Conservation (phyloP, 2,329 filamentous ascomycete species). For the Aspergillus jensenii region DNA sequence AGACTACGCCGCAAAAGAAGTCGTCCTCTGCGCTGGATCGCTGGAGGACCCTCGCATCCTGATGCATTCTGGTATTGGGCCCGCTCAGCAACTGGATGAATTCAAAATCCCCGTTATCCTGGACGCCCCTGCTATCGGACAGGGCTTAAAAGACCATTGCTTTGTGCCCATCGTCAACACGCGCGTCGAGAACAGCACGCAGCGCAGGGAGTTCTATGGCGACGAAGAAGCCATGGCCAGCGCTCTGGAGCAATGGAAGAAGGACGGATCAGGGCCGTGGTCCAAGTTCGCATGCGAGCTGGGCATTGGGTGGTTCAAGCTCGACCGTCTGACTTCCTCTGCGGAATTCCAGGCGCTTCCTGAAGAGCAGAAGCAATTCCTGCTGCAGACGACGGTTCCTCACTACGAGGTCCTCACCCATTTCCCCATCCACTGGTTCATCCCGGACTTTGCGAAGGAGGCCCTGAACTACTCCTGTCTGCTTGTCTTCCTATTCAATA, state of each 20-base stretch:
- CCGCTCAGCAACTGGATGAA: slow-evolving; percentile 39
- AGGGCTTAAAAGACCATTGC: slow-evolving; percentile 48
- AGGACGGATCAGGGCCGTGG: slow-evolving; percentile 41
- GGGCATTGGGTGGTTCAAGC: too few relatives aligned
- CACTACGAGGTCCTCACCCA: too few relatives aligned
- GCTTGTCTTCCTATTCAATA: too few relatives aligned
- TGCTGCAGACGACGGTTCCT: too few relatives aligned
- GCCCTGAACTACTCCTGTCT: too few relatives aligned
- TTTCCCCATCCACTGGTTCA: too few relatives aligned
- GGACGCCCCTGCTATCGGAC: slow-evolving; percentile 44
- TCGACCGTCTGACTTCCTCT: too few relatives aligned
- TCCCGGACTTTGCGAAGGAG: too few relatives aligned
- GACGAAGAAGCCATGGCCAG: slow-evolving; percentile 42
- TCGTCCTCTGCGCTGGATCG: slow-evolving; percentile 42
- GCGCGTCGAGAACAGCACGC: too few relatives aligned
- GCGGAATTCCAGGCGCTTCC: too few relatives aligned
- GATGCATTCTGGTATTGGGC: slow-evolving; percentile 52
- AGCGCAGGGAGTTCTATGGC: slow-evolving; percentile 44
- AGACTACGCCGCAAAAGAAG: slow-evolving; percentile 38
- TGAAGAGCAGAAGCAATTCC: too few relatives aligned
- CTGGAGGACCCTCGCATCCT: slow-evolving; percentile 44
- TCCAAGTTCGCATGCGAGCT: slow-evolving; percentile 3
- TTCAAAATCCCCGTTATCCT: slow-evolving; percentile 44
- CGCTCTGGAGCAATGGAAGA: slow-evolving; percentile 51
- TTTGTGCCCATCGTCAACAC: slow-evolving; percentile 15